Evolutionary conservation across 2,329 filamentous ascomycete genomes (phyloP), one percentile per base, ranked within the genome.

Genomic region (Chaetomium sp.): DNA sequence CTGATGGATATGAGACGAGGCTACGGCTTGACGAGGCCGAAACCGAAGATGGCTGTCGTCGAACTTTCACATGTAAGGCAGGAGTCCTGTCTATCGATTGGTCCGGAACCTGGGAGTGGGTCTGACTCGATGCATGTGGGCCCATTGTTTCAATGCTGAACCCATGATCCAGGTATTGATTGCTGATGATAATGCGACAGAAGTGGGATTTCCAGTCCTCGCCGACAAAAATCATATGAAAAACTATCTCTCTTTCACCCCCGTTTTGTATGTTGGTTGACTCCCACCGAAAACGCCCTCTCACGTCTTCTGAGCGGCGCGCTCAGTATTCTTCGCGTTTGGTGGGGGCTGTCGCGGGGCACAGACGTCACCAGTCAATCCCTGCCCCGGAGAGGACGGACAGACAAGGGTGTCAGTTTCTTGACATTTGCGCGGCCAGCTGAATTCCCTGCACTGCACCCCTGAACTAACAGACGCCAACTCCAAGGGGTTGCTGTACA

Each of bases 31-130:
- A 57, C 35, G 7, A 45, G 23, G 21, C 21, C 10, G 16, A 9
- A 5, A n/a, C 6, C 55, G 16, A 57, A 27, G 54, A 58, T 13
- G 9, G 29, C 27, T 31, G 42, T 51, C 50, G 47, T 57, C 27
- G 33, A 57, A n/a, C 57, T 57, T 63, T 64, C 64, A 66, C 64
- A 64, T 66, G 64, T 61, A 55, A 62, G 8, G 19, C 21, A 19
- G 23, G 23, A 57, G 10, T 3, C 13, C 8, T 4, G n/a, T 23
- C 13, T 9, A 13, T 38, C 35, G 31, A 38, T 56, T 56, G 53
- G 33, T 21, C 9, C 19, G 31, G 53, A 35, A 16, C n/a, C 6
- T 8, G 25, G 9, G 49, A 23, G 57, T 35, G 27, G 45, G 55
- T 47, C 45, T 2, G 12, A 10, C 10, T 47, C 45, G 45, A 21